These are phyloP conservation scores for Hypoxylon subgilvum DNA, from an alignment of 495 filamentous ascomycete genomes.

Conservation along the genomic window DNA sequence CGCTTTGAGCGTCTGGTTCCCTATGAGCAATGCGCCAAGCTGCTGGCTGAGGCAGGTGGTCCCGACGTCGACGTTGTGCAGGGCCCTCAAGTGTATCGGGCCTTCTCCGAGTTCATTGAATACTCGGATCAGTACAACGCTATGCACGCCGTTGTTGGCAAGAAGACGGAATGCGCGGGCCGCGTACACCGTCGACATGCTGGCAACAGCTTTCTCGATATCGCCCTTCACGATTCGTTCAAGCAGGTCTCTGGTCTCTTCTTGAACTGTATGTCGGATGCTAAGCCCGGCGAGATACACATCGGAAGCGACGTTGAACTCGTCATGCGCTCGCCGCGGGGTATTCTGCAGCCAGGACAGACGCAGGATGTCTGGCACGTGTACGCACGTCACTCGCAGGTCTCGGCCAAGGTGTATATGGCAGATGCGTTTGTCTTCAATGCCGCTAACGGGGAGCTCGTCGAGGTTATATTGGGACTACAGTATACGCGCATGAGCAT, in stretches of 20 bases:
- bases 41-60: conserved; percentile 19
- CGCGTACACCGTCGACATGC: conserved; percentile 42
- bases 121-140: conserved; percentile 52
- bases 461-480: conserved; percentile 57
- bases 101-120: conserved; percentile 54
- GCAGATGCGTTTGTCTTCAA: conserved; percentile 61
- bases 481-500: conserved; percentile 51
- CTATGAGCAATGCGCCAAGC: not conserved
- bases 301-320: no score
- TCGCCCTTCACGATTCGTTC: conserved; percentile 39
- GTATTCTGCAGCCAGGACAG: conserved; percentile 25
- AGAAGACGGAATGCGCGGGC: conserved; percentile 51
- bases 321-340: conserved; percentile 40
- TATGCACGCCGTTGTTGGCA: conserved; percentile 51
- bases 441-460: conserved; percentile 41
- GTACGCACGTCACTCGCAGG: conserved; percentile 43
- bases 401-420: conserved; percentile 42
- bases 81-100: conserved; percentile 53
- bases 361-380: conserved; percentile 58
- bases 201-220: conserved; percentile 34
- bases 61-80: conserved; percentile 57
- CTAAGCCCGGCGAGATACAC: no score
- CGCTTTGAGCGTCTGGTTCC: not conserved
- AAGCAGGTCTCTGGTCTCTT: conserved; percentile 58
- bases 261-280: conserved; percentile 58